Conservation (phyloP, 2,329 filamentous ascomycete genomes). For the Nemania abortiva region DNA sequence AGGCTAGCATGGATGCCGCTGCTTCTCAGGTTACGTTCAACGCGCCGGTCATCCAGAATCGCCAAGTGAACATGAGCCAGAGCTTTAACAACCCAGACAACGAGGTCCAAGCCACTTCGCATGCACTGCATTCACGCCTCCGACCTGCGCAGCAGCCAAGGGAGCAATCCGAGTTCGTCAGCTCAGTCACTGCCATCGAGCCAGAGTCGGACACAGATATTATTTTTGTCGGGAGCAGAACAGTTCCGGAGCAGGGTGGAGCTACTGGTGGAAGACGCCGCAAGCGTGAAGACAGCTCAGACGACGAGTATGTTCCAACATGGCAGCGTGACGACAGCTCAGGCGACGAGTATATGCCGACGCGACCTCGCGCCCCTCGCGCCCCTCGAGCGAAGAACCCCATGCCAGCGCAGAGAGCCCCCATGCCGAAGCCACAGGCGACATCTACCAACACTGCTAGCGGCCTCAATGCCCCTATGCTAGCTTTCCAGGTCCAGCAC, state of each 20-base stretch:
- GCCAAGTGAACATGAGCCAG: background rate
- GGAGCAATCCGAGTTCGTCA: background rate
- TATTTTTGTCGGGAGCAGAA: background rate
- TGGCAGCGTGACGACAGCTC: constrained; percentile 1
- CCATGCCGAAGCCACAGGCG: too few relatives aligned
- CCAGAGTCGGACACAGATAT: background rate
- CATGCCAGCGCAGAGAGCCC: background rate
- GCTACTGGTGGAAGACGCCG: background rate
- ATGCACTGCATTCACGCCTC: background rate
- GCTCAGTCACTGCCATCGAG: too few relatives aligned
- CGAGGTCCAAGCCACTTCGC: background rate
- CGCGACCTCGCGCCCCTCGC: background rate
- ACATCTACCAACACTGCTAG: too few relatives aligned
- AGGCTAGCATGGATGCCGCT: background rate
- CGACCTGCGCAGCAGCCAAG: background rate
- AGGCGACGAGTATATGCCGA: constrained; percentile 16
- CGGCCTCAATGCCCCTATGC: too few relatives aligned
- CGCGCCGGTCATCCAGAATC: background rate
- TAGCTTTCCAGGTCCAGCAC: too few relatives aligned
- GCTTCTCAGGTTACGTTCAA: background rate
- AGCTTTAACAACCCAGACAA: background rate
- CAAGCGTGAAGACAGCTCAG: constrained; percentile 4
- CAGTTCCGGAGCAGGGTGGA: background rate
- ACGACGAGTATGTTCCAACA: constrained; percentile 16
- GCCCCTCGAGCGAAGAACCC: background rate